Base-by-base conservation (phyloP, 352 stramenopile genomes). In the Phytopythium delawarense region DNA sequence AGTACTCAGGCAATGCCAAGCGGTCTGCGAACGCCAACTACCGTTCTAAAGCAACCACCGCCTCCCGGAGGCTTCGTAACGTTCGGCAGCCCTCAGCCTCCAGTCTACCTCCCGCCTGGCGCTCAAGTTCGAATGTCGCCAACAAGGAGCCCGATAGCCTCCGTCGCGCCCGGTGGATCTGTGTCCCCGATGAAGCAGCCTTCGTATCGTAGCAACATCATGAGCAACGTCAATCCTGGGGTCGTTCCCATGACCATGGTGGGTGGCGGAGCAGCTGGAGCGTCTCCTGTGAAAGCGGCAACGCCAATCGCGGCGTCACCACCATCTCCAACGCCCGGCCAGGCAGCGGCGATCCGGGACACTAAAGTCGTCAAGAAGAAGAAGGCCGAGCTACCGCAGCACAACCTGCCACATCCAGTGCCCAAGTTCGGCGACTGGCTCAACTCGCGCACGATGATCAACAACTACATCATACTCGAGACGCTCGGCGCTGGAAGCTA, bases 381-480 rank as follows among this genome's bases (percentile, higher is more conserved):
- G 60, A 83, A 76, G 59, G 84, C 82, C 0, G 78, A 91, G 59
- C 68, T 93, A 2, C 84, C 84, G n/a, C 79, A 87, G 30, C 70
- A 76, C 57, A 91, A 91, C 52, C 53, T 93, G 49, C 84, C 84
- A 9, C 84, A 93, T 23, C 84, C 84, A n/a, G 70, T 72, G 7
- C 84, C 84, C 0, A 93, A 91, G 39, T 93, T 91, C 52, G 84
- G 84, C 16, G 84, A 93, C 54, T 93, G 84, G 84, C 79, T 93
- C 46, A 91, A 91, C 54, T 91, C 81, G 7, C 74, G 84, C 32
- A 92, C 80, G n/a, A 94, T 92, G 83, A 94, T 97, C 45, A 97
- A 98, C 72, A 97, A 98, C 61, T 98, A 96, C 76, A 97, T 97
- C 56, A 88, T 98, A 34, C 65, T 97, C 25, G 82, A 97, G 53